These are phyloP conservation scores for Nicotiana tomentosiformis DNA, from an alignment of 257 asterid genomes.

Conservation along the genomic window DNA sequence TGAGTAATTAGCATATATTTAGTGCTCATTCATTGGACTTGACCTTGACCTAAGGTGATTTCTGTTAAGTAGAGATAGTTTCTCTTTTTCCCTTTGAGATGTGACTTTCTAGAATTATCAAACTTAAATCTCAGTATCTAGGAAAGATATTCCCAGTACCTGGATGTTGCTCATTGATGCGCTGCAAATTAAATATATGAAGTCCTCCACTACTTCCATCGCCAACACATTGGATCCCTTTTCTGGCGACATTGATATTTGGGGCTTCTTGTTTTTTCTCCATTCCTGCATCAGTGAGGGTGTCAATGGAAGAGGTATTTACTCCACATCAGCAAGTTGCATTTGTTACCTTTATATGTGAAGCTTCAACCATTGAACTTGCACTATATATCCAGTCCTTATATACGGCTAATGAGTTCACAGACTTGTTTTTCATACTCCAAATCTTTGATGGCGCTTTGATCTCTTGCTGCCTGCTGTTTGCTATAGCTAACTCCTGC, in stretches of 20 bases:
- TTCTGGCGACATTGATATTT: conserved; percentile 50
- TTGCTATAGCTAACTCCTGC: conserved; percentile 56
- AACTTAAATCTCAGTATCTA: not conserved
- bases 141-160: conserved; percentile 32
- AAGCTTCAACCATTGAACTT: conserved; percentile 53
- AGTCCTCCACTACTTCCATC: conserved; percentile 94
- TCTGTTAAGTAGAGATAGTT: not conserved
- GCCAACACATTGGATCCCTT: conserved; percentile 60
- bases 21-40: not conserved
- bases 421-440: conserved; percentile 62
- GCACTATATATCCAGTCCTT: conserved; percentile 81
- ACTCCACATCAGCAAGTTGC: not conserved
- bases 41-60: not conserved
- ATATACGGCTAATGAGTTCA: conserved; percentile 52
- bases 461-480: conserved; percentile 63
- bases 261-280: conserved; percentile 61
- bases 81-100: not conserved
- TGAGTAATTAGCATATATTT: not conserved
- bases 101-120: not conserved
- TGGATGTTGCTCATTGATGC: conserved; percentile 68
- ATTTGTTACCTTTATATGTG: conserved; percentile 57
- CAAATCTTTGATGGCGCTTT: conserved; percentile 72
- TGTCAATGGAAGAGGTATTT: conserved; percentile 5
- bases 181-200: conserved; percentile 60
- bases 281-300: conserved; percentile 52